Conservation (phyloP, 2,329 filamentous ascomycete species). For the Diaporthe batatas region DNA sequence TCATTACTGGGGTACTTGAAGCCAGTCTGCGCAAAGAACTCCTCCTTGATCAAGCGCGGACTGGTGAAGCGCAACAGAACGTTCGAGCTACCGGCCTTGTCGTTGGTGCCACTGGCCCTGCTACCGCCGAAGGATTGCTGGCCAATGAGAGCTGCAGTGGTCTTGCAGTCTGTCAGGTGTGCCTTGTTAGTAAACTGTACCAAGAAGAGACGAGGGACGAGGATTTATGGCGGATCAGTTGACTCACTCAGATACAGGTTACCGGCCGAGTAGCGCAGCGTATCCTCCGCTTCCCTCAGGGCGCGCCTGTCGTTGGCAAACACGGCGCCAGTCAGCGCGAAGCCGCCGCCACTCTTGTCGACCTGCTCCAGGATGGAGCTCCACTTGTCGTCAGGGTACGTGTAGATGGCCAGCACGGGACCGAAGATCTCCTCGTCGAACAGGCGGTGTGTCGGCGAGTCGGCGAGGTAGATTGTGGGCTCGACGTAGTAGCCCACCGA, state of each 20-base stretch:
- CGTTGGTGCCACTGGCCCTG: slow-evolving; percentile 77
- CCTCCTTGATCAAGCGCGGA: slow-evolving; percentile 73
- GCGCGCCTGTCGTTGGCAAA: slow-evolving; percentile 63
- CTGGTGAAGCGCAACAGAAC: slow-evolving; percentile 65
- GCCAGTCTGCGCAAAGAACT: slow-evolving; percentile 73
- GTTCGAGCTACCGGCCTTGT: slow-evolving; percentile 69
- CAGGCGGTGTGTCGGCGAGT: slow-evolving; percentile 57
- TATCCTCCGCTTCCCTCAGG: slow-evolving; percentile 63
- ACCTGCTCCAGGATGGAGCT: slow-evolving; percentile 65
- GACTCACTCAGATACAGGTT: slow-evolving; percentile 65
- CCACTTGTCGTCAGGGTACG: slow-evolving; percentile 60
- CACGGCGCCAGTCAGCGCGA: slow-evolving; percentile 66
- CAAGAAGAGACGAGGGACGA: neutral
- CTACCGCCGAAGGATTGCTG: slow-evolving; percentile 81
- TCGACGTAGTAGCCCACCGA: slow-evolving; percentile 59
- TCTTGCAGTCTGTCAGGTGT: slow-evolving; percentile 60
- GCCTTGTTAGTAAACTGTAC: neutral
- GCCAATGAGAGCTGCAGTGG: slow-evolving; percentile 76
- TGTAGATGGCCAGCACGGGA: slow-evolving; percentile 59
- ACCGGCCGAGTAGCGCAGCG: slow-evolving; percentile 66
- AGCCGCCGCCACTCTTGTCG: slow-evolving; percentile 78
- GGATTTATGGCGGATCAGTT: neutral
- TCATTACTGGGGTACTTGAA: slow-evolving; percentile 81
- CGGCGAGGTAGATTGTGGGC: slow-evolving; percentile 61
- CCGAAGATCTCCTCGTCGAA: slow-evolving; percentile 64